phyloP scores from a whole-genome alignment of 306 rosid species.

The Rosa rugosa region DNA sequence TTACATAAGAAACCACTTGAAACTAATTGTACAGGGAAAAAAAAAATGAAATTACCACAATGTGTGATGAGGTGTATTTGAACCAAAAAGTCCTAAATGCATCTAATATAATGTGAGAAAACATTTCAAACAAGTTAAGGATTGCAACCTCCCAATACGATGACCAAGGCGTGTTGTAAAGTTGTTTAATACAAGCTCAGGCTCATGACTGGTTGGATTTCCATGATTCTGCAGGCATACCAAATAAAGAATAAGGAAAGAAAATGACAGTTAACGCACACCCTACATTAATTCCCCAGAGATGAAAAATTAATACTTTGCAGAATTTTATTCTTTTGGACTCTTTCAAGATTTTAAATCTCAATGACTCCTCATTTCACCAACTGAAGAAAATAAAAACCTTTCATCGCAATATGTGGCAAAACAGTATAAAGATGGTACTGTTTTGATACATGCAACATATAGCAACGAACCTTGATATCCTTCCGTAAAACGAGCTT shows the following conservation, averaged over 20 bases:
- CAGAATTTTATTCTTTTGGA: not conserved
- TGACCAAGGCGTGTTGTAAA: constrained; percentile 82
- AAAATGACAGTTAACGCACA: not conserved
- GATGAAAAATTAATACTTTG: not conserved
- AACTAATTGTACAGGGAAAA: not conserved
- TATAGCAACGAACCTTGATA: constrained; percentile 54
- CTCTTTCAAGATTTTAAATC: not conserved
- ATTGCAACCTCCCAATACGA: constrained; percentile 80
- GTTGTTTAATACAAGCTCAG: constrained; percentile 83
- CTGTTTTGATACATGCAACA: not conserved
- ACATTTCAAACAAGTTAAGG: constrained; percentile 13
- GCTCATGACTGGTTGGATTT: constrained; percentile 80
- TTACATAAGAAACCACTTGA: not conserved
- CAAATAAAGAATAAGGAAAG: not conserved
- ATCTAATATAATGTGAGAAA: constrained; percentile 7
- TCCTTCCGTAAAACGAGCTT: constrained; percentile 81
- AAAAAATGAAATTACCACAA: not conserved
- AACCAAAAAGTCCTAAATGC: constrained; percentile 7
- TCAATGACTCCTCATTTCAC: not conserved
- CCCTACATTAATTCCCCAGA: not conserved
- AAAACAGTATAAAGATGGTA: not conserved
- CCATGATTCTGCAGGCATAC: constrained; percentile 79
- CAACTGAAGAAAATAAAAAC: not conserved
- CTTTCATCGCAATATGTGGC: not conserved
- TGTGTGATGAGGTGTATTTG: not conserved